Percentiles rank a stretch among this genome's conserved stretches.
Conservation (phyloP, 257 asterid genomes). For the Gynochthodes officinalis region DNA sequence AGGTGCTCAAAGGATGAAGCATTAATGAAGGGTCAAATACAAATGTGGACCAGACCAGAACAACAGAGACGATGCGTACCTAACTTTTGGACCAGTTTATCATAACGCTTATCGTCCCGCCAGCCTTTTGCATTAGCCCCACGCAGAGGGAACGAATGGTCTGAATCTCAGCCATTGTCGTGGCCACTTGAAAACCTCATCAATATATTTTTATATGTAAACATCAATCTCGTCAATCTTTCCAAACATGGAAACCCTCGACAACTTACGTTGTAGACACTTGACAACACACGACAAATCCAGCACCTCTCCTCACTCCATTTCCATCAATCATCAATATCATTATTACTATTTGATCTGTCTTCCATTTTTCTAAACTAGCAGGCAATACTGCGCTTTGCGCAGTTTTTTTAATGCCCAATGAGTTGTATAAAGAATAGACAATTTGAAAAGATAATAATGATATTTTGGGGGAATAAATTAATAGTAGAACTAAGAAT, state of each 20-base stretch:
- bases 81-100: conserved; percentile 7
- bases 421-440: too few species aligned
- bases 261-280: conserved; percentile 17
- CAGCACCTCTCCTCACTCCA: not conserved
- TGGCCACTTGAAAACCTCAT: conserved; percentile 32
- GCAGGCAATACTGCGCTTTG: too few species aligned
- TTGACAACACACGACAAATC: conserved; percentile 15
- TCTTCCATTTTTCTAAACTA: too few species aligned
- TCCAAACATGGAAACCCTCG: conserved; percentile 33
- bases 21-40: too few species aligned
- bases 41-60: not conserved
- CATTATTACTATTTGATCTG: not conserved
- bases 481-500: too few species aligned
- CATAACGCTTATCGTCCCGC: not conserved
- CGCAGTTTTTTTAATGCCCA: too few species aligned
- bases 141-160: conserved; percentile 25
- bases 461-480: too few species aligned
- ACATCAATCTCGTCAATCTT: conserved; percentile 14
- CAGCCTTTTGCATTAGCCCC: conserved; percentile 6
- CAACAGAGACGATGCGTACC: not conserved
- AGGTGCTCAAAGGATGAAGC: too few species aligned
- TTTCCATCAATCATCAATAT: not conserved
- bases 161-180: conserved; percentile 20
- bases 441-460: too few species aligned
- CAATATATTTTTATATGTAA: conserved; percentile 1